Base-by-base conservation (phyloP, 768 basidiomycete species). In the Lentinula detonsa region DNA sequence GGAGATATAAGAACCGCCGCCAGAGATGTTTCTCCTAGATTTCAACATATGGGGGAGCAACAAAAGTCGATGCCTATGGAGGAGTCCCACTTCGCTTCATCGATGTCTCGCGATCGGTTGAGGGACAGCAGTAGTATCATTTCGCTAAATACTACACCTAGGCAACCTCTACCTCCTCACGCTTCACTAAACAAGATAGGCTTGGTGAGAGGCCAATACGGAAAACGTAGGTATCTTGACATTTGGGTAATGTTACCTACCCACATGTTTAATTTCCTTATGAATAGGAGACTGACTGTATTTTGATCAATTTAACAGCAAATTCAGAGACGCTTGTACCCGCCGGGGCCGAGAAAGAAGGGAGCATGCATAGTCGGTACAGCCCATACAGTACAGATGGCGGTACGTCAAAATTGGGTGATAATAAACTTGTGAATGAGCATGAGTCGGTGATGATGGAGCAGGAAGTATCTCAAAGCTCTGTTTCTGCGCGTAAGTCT, bases 31-130 rank as follows among this genome's bases (percentile, higher is more conserved):
- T 18, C 31, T 4, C 13, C 10, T n/a, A 15, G 31, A 37, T 13
- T 35, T n/a, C 23, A n/a, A 11, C 9, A n/a, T 53, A 28, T 3
- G 2, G 28, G 28, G 28, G 28, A 3, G 28, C 28, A 28, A 4
- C 8, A 4, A 7, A 34, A 15, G 9, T 16, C 13, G 4, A 7
- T 23, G 13, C 39, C 37, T 21, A 8, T 40, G 37, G 37, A 55
- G n/a, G 54, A 55, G n/a, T 55, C 54, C 5, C 54, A 31, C 39
- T 58, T 58, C 21, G 31, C 57, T n/a, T 58, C 46, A 9, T 49
- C 46, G 3, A 31, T 42, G 13, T 58, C 57, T 5, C 43, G 46
- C 15, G n/a, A n/a, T 31, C 34, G 57, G 39, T 46, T 45, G 42
- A 23, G 57, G 46, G 28, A 28, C 16, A 21, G 16, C 15, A 13